Conservation (phyloP, 805 yeast species). For the Saccharomyces eubayanus region DNA sequence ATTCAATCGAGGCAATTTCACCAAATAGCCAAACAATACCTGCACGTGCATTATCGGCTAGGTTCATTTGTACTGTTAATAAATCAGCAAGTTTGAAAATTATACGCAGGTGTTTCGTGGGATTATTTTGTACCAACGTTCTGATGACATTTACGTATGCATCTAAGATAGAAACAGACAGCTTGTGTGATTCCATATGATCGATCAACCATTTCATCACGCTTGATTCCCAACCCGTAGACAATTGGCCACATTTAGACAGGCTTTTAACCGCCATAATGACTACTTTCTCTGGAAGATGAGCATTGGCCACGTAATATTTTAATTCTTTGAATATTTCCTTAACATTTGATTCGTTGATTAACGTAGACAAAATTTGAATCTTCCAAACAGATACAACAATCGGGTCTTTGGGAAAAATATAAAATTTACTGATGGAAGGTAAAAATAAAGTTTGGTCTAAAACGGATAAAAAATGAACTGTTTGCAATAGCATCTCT, state of each 20-base stretch:
- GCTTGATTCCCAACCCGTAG: slow-evolving; percentile 41
- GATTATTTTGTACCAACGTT: slow-evolving; percentile 57
- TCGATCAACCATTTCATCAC: slow-evolving; percentile 58
- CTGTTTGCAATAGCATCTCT: slow-evolving; percentile 39
- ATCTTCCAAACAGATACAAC: slow-evolving; percentile 46
- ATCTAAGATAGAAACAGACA: slow-evolving; percentile 35
- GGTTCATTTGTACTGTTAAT: slow-evolving; percentile 17
- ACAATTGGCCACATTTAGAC: slow-evolving; percentile 48
- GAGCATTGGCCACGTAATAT: slow-evolving; percentile 38
- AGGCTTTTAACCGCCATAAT: slow-evolving; percentile 51
- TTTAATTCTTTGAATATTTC: slow-evolving; percentile 54
- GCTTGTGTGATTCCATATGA: slow-evolving; percentile 32
- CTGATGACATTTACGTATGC: slow-evolving; percentile 70
- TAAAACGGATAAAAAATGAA: slow-evolving; percentile 30
- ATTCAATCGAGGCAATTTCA: slow-evolving; percentile 49
- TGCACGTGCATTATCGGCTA: slow-evolving; percentile 53
- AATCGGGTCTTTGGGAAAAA: slow-evolving; percentile 46
- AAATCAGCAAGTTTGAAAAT: slow-evolving; percentile 43
- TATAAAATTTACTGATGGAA: slow-evolving; percentile 42
- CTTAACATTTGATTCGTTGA: slow-evolving; percentile 44
- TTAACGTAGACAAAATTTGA: slow-evolving; percentile 50
- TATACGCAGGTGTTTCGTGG: slow-evolving; percentile 44
- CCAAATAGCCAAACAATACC: slow-evolving; percentile 89
- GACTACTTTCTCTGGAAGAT: slow-evolving; percentile 24
- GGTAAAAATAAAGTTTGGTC: slow-evolving; percentile 31